Evolutionary conservation across 208 protist species (phyloP).

Genomic region (Crithidia expoeki): DNA sequence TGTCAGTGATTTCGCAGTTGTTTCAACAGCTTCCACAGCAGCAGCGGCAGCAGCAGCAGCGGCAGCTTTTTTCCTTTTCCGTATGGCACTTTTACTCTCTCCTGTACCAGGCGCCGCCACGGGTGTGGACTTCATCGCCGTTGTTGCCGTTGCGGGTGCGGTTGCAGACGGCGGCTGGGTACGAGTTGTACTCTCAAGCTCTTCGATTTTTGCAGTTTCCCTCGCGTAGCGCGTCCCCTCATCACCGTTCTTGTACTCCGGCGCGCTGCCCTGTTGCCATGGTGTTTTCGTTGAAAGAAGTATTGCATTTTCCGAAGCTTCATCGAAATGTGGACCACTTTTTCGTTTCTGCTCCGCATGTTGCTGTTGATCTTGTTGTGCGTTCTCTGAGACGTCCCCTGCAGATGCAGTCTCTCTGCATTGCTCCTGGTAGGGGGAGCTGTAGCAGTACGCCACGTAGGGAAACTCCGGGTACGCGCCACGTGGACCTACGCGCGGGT

Average conservation of each 20-base stretch:
- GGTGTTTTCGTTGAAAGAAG: background rate
- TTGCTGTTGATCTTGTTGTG: slow-evolving; percentile 12
- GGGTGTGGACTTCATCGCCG: background rate
- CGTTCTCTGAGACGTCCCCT: background rate
- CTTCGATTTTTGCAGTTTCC: background rate
- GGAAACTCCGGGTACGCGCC: background rate
- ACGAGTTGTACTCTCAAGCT: background rate
- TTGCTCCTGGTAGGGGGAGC: background rate
- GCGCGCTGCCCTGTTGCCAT: background rate
- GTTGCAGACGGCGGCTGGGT: background rate
- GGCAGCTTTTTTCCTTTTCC: slow-evolving; percentile 19
- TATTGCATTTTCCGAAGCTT: background rate
- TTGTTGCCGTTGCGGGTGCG: background rate
- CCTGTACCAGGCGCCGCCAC: background rate
- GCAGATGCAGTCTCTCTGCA: background rate
- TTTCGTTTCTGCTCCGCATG: slow-evolving; percentile 7
- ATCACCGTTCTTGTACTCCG: background rate
- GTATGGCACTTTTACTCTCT: slow-evolving; percentile 18
- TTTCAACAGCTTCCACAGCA: background rate
- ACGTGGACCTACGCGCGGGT: slow-evolving; percentile 5
- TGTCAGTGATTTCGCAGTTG: too few species aligned
- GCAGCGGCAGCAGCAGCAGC: slow-evolving; percentile 16
- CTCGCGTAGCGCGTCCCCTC: background rate
- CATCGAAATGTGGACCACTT: background rate
- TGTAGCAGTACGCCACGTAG: slow-evolving; percentile 5